Evolutionary conservation across 805 yeast genomes (phyloP).

Genomic region (Schwanniomyces occidentalis): DNA sequence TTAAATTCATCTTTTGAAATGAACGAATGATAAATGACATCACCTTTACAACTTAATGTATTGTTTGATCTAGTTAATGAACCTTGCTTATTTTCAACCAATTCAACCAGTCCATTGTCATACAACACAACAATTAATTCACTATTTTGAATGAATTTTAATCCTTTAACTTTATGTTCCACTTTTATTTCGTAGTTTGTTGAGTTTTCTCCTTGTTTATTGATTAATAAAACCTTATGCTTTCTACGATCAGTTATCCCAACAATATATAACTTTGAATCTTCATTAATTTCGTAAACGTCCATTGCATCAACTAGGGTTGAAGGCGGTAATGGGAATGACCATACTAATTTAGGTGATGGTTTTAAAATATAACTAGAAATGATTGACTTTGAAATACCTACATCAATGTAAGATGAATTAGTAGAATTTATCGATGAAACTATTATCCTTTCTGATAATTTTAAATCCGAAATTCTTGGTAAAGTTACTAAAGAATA

Average conservation of each 20-base stretch:
- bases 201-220: slow-evolving; percentile 13
- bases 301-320: slow-evolving; percentile 46
- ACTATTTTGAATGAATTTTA: slow-evolving; percentile 26
- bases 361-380: slow-evolving; percentile 55
- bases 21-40: slow-evolving; percentile 28
- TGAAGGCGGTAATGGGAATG: slow-evolving; percentile 52
- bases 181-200: slow-evolving; percentile 10
- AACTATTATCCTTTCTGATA: slow-evolving; percentile 23
- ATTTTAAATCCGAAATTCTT: slow-evolving; percentile 28
- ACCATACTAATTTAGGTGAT: slow-evolving; percentile 58
- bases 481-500: slow-evolving; percentile 36
- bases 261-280: slow-evolving; percentile 30
- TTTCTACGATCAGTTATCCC: slow-evolving; percentile 40
- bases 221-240: slow-evolving; percentile 24
- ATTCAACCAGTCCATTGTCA: slow-evolving; percentile 15
- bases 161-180: slow-evolving; percentile 12
- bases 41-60: slow-evolving; percentile 20
- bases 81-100: slow-evolving; percentile 5
- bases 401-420: slow-evolving; percentile 45
- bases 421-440: slow-evolving; percentile 21
- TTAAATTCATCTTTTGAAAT: slow-evolving; percentile 19
- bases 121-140: slow-evolving; percentile 21
- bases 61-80: slow-evolving; percentile 6
- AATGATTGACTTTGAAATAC: slow-evolving; percentile 54
- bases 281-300: slow-evolving; percentile 8